Evolutionary conservation across 1,139 yeast species (phyloP).

Genomic region (Scheffersomyces illinoinensis): DNA sequence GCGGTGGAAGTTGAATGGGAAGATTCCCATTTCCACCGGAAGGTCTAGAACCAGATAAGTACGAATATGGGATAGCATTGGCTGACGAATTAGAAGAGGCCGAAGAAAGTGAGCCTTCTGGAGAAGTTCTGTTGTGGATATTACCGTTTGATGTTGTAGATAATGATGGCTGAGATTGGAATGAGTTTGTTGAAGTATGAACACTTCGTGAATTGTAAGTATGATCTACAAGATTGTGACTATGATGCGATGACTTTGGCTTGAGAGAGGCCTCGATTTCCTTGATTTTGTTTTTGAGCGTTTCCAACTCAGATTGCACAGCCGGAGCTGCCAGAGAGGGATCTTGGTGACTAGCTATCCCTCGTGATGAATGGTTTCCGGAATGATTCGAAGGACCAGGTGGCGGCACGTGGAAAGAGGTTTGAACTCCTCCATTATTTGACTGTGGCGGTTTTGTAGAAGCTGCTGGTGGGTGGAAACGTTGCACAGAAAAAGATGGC

Average conservation of each 20-base stretch:
- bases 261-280: conserved; percentile 43
- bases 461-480: conserved; percentile 1
- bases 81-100: not conserved
- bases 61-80: not conserved
- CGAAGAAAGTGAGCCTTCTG: not conserved
- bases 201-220: not conserved
- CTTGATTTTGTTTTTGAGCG: conserved; percentile 39
- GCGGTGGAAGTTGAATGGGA: conserved; percentile 13
- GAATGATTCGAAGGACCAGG: not conserved
- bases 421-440: not conserved
- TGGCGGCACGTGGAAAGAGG: not conserved
- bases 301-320: conserved; percentile 19
- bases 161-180: not conserved
- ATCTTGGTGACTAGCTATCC: not conserved
- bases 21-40: not conserved
- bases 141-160: not conserved
- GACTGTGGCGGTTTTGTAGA: conserved; percentile 6
- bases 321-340: not conserved
- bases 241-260: not conserved
- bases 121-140: not conserved
- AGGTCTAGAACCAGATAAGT: not conserved
- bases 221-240: not conserved
- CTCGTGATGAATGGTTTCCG: not conserved
- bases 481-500: conserved; percentile 16
- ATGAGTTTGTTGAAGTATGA: conserved; percentile 1